Conservation (phyloP, 2,329 filamentous ascomycete genomes). For the Pseudogymnoascus sp. region DNA sequence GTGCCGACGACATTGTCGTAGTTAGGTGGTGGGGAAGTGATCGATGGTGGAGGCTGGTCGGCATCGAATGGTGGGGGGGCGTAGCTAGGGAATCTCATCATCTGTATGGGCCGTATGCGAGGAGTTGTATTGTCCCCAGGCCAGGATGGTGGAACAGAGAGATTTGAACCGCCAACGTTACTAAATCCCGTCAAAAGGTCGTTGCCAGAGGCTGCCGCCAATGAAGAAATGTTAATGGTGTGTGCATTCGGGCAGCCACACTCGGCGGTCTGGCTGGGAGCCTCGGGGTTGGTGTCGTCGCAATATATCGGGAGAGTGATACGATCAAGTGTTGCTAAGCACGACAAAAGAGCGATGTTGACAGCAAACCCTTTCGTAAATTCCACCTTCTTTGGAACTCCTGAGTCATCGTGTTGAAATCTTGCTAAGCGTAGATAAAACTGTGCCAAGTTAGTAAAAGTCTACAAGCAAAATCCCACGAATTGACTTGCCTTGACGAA, state of each 20-base stretch:
- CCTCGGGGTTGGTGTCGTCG: slow-evolving; percentile 39
- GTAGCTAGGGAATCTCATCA: slow-evolving; percentile 61
- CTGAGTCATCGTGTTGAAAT: slow-evolving; percentile 46
- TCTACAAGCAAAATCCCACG: neutral
- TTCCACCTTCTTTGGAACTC: slow-evolving; percentile 64
- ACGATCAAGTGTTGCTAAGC: slow-evolving; percentile 64
- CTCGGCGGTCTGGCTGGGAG: slow-evolving; percentile 34
- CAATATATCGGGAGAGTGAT: slow-evolving; percentile 63
- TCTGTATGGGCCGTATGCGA: slow-evolving; percentile 53
- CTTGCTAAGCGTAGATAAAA: slow-evolving; percentile 70
- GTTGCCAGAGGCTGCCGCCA: neutral
- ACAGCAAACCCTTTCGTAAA: neutral
- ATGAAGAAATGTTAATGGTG: slow-evolving; percentile 13
- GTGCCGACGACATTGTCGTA: slow-evolving; percentile 58
- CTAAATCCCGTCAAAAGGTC: neutral
- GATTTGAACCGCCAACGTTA: slow-evolving; percentile 31
- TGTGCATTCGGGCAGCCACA: slow-evolving; percentile 61
- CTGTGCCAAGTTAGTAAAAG: slow-evolving; percentile 32
- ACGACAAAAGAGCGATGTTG: slow-evolving; percentile 63
- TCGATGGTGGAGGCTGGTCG: slow-evolving; percentile 58
- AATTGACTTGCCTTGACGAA: slow-evolving; percentile 61
- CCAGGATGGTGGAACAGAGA: slow-evolving; percentile 31
- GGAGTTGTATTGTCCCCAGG: slow-evolving; percentile 32
- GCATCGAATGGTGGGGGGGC: slow-evolving; percentile 66
- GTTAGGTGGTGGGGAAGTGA: slow-evolving; percentile 62